These are phyloP conservation scores for Ogataea polymorpha DNA, from an alignment of 805 yeast species.

Conservation along the genomic window DNA sequence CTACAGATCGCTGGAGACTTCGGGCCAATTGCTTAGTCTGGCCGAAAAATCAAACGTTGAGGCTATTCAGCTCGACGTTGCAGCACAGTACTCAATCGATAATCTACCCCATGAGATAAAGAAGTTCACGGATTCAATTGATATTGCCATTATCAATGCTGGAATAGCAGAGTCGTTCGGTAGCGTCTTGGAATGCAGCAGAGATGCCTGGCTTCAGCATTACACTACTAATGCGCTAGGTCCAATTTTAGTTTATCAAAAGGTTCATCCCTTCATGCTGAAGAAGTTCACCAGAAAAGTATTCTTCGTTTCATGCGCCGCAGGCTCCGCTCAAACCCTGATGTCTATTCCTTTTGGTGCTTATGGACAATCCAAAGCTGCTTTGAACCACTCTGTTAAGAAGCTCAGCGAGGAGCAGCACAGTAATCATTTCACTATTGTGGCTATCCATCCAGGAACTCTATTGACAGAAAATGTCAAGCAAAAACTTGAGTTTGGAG, in stretches of 20 bases:
- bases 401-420: constrained; percentile 27
- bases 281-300: constrained; percentile 27
- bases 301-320: constrained; percentile 28
- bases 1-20: background rate
- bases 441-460: constrained; percentile 2
- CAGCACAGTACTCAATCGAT: constrained; percentile 19
- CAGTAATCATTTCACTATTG: constrained; percentile 17
- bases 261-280: constrained; percentile 30
- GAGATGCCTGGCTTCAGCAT: constrained; percentile 1
- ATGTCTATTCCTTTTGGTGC: constrained; percentile 22
- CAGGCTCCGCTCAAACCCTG: constrained; percentile 27
- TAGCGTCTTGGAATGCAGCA: background rate
- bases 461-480: constrained; percentile 1
- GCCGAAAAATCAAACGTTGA: constrained; percentile 17
- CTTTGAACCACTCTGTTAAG: constrained; percentile 29
- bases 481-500: background rate
- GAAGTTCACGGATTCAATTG: constrained; percentile 24
- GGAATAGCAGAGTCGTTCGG: constrained; percentile 16
- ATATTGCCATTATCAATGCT: constrained; percentile 36
- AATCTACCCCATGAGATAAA: constrained; percentile 14
- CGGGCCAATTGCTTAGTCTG: constrained; percentile 17
- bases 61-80: constrained; percentile 22
- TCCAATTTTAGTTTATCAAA: constrained; percentile 29
- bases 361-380: constrained; percentile 37
- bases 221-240: constrained; percentile 30